Evolutionary conservation across 306 rosid species (phyloP).

Genomic region (Sechiopsis laciniata): DNA sequence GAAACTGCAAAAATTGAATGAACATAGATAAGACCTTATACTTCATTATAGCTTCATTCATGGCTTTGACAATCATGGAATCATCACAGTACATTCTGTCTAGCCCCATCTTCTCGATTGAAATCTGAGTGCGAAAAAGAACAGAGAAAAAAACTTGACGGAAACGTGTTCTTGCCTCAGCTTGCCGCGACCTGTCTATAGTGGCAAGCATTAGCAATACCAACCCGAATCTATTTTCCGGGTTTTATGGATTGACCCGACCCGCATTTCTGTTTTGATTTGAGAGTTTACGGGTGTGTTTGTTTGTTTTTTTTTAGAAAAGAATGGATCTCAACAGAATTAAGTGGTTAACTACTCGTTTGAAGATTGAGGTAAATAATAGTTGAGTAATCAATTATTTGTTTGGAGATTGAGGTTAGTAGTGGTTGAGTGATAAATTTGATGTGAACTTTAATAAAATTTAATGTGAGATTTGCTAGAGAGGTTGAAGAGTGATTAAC

Average conservation of each 20-base stretch:
- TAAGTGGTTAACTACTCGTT: too few relatives aligned
- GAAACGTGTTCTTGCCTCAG: constrained; percentile 13
- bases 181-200: neutral
- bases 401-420: too few relatives aligned
- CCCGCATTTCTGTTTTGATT: neutral
- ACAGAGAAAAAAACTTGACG: neutral
- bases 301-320: too few relatives aligned
- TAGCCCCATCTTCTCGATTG: constrained; percentile 38
- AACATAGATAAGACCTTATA: constrained; percentile 49
- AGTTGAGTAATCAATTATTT: too few relatives aligned
- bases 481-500: too few relatives aligned
- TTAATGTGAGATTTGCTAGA: too few relatives aligned
- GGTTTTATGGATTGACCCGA: neutral
- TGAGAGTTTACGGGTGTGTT: too few relatives aligned
- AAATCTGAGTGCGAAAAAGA: neutral
- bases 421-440: too few relatives aligned
- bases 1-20: neutral
- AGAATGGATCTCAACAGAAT: too few relatives aligned
- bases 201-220: neutral
- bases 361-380: too few relatives aligned
- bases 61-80: constrained; percentile 68
- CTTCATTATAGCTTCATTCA: constrained; percentile 58
- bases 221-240: neutral
- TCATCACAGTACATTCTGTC: constrained; percentile 76
- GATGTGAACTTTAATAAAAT: too few relatives aligned